A percentile compares a stretch with the other conserved stretches of the same genome.
Evolutionary conservation across 192 early-diverging fungal genomes (phyloP).

Genomic region (Neocallimastix lanati): DNA sequence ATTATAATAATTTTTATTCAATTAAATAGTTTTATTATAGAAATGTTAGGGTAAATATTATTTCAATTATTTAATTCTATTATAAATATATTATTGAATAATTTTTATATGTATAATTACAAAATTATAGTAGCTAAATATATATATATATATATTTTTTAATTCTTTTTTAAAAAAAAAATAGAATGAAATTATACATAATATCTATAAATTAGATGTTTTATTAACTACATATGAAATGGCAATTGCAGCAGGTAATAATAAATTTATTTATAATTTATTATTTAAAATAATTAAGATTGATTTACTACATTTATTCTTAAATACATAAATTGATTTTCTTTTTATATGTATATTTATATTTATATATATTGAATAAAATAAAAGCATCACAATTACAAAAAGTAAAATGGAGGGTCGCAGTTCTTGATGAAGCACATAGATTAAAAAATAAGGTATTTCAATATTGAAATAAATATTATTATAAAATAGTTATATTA

Average conservation of each 20-base stretch:
- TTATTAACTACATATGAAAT: conserved; percentile 43
- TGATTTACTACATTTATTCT: too few relatives aligned
- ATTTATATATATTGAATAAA: neutral
- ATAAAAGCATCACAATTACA: conserved; percentile 35
- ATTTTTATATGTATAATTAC: too few relatives aligned
- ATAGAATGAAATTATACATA: conserved; percentile 14
- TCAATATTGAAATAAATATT: neutral
- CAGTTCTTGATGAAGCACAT: conserved; percentile 73
- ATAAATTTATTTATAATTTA: neutral
- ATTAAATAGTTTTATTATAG: neutral
- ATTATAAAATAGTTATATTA: too few relatives aligned
- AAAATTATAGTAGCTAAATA: too few relatives aligned
- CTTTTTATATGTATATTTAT: neutral
- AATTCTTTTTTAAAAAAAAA: too few relatives aligned
- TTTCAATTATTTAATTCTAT: too few relatives aligned
- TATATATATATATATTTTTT: too few relatives aligned
- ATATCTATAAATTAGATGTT: conserved; percentile 23
- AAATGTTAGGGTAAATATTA: neutral
- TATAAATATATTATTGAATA: too few relatives aligned
- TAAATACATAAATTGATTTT: too few relatives aligned
- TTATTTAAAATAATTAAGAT: too few relatives aligned
- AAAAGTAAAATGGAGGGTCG: conserved; percentile 49
- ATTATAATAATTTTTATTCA: too few relatives aligned
- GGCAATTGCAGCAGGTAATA: conserved; percentile 22
- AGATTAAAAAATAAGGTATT: conserved; percentile 57